These are phyloP conservation scores for Neopestalotiopsis sp. DNA, from an alignment of 2,329 filamentous ascomycete genomes.

Conservation along the genomic window DNA sequence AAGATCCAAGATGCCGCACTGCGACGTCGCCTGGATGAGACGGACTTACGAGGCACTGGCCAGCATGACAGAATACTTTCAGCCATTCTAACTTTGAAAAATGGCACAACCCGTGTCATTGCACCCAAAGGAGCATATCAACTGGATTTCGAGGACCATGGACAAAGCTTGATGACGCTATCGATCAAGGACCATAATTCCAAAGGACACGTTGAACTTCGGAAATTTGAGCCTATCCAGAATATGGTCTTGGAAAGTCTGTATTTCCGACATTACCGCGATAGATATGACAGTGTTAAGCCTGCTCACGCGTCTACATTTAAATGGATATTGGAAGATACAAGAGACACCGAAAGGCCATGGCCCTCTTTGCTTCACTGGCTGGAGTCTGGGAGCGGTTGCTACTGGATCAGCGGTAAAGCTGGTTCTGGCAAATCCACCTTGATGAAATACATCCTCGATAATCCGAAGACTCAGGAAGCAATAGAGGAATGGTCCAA, in stretches of 20 bases:
- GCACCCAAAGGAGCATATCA: background rate
- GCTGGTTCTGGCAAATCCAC: constrained; percentile 19
- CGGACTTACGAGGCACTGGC: background rate
- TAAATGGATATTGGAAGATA: constrained; percentile 15
- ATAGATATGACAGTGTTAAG: constrained; percentile 8
- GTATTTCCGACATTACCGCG: constrained; percentile 9
- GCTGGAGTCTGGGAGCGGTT: constrained; percentile 14
- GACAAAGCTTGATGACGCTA: background rate
- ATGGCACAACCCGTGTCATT: background rate
- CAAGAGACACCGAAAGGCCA: background rate
- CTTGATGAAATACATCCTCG: background rate
- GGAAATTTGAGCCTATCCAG: background rate
- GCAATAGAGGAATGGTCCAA: background rate
- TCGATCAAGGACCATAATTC: background rate
- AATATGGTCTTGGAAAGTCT: background rate
- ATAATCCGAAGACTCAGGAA: background rate
- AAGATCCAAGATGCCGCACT: background rate
- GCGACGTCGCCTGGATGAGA: background rate
- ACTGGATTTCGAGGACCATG: background rate
- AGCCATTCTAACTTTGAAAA: background rate
- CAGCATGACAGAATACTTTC: background rate
- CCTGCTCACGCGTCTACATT: constrained; percentile 8
- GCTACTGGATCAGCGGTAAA: constrained; percentile 20
- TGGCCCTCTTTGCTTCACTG: constrained; percentile 7
- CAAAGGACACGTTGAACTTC: background rate